A percentile compares a stretch with the other conserved stretches of the same genome.
Evolutionary conservation across 306 rosid genomes (phyloP).

Genomic region (Pyrus bretschneideri): DNA sequence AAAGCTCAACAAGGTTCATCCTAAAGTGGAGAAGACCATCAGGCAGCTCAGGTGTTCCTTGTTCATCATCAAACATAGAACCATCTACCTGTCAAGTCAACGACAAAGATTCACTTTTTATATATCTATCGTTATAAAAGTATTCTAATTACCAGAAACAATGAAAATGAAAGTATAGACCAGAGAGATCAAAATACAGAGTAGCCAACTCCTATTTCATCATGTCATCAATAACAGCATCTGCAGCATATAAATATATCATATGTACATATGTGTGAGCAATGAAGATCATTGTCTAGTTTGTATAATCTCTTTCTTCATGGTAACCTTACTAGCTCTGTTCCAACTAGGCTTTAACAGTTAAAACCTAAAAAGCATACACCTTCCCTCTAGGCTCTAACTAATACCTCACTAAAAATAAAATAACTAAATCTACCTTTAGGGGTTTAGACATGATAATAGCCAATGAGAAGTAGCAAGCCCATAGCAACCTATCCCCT

Average conservation of each 20-base stretch:
- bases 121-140: background rate
- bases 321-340: background rate
- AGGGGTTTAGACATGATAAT: background rate
- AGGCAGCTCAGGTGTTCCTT: constrained; percentile 71
- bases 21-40: constrained; percentile 86
- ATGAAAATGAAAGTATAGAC: background rate
- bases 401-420: background rate
- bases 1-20: constrained; percentile 76
- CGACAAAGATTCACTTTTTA: constrained; percentile 10
- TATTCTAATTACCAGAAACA: background rate
- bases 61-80: constrained; percentile 53
- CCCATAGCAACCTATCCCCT: background rate
- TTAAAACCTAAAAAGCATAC: background rate
- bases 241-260: background rate
- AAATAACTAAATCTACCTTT: background rate
- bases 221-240: background rate
- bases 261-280: no score
- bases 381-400: background rate
- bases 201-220: background rate
- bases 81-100: constrained; percentile 73
- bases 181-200: background rate
- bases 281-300: background rate
- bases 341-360: background rate
- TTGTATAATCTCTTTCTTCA: background rate
- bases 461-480: background rate